Evolutionary conservation across 805 yeast species (phyloP), one percentile per base, ranked within the genome.

Genomic region (Zygosaccharomyces lentus): DNA sequence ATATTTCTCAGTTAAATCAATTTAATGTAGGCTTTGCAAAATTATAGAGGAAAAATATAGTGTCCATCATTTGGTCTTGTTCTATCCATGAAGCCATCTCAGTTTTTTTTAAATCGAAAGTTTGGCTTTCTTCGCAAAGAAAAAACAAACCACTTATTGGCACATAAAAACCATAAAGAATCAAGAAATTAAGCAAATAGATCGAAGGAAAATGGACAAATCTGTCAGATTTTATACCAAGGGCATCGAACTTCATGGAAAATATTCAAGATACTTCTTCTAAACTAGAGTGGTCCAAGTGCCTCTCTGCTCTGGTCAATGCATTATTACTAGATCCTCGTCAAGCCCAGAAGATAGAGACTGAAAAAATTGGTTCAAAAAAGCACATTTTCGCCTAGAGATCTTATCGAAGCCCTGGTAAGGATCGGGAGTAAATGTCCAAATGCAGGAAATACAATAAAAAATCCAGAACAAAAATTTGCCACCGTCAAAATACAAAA

Each of bases 231-330:
- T 58, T 41, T 51, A 54, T 13, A 55, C 58, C 2, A 62, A 58
- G 35, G 32, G 34, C 24, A 47, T 61, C 2, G 39, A 49, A 16
- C 55, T 69, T 51, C 72, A 82, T 47, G 67, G 64, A 3, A 40
- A 41, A 8, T 46, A 6, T 39, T 50, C 24, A 79, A 79, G 36
- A 77, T 89, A 30, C 66, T 90, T 2, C 65, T 87, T 15, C 96
- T 89, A 67, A 86, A 87, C 51, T 71, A 67, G 37, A 87, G 87
- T 57, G 96, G 96, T 0, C 95, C 96, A 0, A 87, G 96, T 59
- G 95, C 96, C 65, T 90, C 30, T 74, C 89, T 10, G 90, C 96
- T 0, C 66, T 90, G 32, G 74, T 80, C 41, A 90, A 90, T 60
- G 76, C 87, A 0, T 61, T 90, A 12, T 61, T 87, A 5, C 63